phyloP scores from a whole-genome alignment of 129 eudicot species.

The Arctium lappa region DNA sequence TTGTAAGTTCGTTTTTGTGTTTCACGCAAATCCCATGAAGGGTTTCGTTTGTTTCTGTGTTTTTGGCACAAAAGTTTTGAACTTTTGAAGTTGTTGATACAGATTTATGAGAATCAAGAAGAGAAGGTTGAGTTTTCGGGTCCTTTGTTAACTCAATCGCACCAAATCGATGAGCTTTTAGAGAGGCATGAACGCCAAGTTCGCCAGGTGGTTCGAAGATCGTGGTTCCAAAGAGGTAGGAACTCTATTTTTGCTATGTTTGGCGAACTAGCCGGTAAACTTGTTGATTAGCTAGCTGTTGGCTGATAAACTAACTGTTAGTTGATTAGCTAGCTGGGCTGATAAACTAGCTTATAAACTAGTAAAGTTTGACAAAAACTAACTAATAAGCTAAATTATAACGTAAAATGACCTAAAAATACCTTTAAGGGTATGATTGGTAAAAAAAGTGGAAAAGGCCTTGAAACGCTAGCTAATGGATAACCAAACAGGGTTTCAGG shows the following conservation, averaged over 20 bases:
- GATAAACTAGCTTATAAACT: no score
- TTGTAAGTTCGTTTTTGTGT: constrained; percentile 40
- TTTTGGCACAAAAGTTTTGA: constrained; percentile 18
- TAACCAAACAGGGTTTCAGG: neutral
- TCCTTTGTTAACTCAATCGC: constrained; percentile 80
- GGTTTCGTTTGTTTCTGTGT: neutral
- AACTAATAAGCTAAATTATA: neutral
- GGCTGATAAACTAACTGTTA: no score
- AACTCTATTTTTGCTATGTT: neutral
- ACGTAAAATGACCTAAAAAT: neutral
- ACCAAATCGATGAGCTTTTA: constrained; percentile 72
- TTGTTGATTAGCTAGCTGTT: neutral
- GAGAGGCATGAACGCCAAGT: constrained; percentile 86
- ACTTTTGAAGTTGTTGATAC: constrained; percentile 19
- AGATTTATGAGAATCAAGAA: constrained; percentile 65
- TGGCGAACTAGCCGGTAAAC: neutral
- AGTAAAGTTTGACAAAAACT: no score
- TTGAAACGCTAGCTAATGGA: neutral
- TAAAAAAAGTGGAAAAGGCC: neutral
- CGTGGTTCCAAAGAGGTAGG: constrained; percentile 87
- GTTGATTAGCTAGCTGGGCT: no score
- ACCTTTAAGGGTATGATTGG: neutral
- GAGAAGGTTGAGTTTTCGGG: constrained; percentile 94
- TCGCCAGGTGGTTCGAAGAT: constrained; percentile 86
- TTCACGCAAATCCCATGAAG: neutral